These are phyloP conservation scores for Clathrus columnatus DNA, from an alignment of 768 basidiomycete genomes.

Conservation along the genomic window DNA sequence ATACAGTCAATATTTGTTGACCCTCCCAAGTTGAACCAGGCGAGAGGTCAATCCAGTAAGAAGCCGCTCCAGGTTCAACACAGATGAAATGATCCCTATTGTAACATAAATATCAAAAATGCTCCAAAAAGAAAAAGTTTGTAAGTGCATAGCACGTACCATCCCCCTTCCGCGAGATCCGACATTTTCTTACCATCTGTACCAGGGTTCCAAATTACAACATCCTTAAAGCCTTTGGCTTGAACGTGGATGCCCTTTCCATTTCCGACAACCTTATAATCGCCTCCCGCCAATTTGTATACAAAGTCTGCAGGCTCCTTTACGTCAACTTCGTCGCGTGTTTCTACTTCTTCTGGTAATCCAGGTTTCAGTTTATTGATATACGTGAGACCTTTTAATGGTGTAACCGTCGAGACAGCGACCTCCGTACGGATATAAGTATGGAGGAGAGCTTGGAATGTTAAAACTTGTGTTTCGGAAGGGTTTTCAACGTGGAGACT, in stretches of 20 bases:
- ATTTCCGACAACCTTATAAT: constrained; percentile 55
- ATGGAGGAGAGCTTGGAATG: constrained; percentile 92
- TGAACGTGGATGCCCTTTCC: constrained; percentile 43
- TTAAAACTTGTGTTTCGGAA: constrained; percentile 42
- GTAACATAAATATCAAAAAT: constrained; percentile 1
- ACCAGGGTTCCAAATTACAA: constrained; percentile 95
- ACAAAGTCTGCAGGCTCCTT: constrained; percentile 62
- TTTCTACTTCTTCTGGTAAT: constrained; percentile 42
- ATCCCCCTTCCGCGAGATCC: constrained; percentile 88
- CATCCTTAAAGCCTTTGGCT: constrained; percentile 54
- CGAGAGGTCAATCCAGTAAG: constrained; percentile 9
- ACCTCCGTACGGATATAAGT: constrained; percentile 73
- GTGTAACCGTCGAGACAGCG: constrained; percentile 46
- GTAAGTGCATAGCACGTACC: constrained; percentile 37
- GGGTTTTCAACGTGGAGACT: constrained; percentile 76
- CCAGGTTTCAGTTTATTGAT: constrained; percentile 56
- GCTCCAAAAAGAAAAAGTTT: not conserved
- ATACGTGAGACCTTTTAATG: constrained; percentile 57
- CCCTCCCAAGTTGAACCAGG: constrained; percentile 36
- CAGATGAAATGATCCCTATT: constrained; percentile 80
- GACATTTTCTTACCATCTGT: constrained; percentile 61
- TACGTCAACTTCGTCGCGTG: constrained; percentile 58
- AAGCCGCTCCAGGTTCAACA: constrained; percentile 70
- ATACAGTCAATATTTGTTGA: constrained; percentile 54
- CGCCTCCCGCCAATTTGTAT: constrained; percentile 53